Percentiles rank a stretch among this genome's conserved stretches.
phyloP scores from a whole-genome alignment of 2,329 filamentous ascomycete species.

The Pleomassaria siparia region DNA sequence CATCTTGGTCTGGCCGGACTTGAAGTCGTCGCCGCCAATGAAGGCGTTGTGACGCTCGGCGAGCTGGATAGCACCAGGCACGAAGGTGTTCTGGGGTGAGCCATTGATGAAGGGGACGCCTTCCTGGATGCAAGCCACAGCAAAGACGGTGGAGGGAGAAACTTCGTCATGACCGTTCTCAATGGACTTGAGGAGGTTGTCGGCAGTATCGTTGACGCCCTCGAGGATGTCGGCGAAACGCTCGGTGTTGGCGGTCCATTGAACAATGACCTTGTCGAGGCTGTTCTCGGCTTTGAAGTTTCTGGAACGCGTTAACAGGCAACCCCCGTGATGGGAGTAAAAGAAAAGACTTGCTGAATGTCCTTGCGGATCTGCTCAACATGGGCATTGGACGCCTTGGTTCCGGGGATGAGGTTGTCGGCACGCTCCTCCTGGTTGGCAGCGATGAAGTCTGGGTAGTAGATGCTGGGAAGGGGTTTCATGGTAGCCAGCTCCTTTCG shows the following conservation, averaged over 20 bases:
- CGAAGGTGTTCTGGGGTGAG: constrained; percentile 98
- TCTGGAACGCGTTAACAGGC: constrained; percentile 44
- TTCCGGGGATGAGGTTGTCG: constrained; percentile 83
- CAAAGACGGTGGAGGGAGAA: constrained; percentile 94
- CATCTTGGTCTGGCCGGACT: constrained; percentile 99
- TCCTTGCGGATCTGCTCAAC: constrained; percentile 92
- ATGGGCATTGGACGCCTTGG: constrained; percentile 81
- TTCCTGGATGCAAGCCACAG: constrained; percentile 91
- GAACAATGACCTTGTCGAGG: constrained; percentile 93
- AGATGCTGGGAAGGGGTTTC: constrained; percentile 89
- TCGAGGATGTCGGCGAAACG: constrained; percentile 85
- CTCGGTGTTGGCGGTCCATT: constrained; percentile 99
- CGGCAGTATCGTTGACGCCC: constrained; percentile 94
- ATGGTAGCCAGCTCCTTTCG: constrained; percentile 90
- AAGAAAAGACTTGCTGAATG: constrained; percentile 67
- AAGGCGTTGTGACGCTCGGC: constrained; percentile 85
- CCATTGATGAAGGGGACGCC: constrained; percentile 95
- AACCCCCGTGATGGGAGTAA: too few species aligned
- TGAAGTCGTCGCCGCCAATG: constrained; percentile 98
- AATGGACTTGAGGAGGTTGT: constrained; percentile 88
- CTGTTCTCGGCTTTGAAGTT: constrained; percentile 85
- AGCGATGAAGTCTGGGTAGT: constrained; percentile 99
- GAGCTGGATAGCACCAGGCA: constrained; percentile 86
- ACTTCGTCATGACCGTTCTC: constrained; percentile 85
- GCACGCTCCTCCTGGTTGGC: constrained; percentile 97